These are phyloP conservation scores for Paecilomyces sp. DNA, from an alignment of 2,329 filamentous ascomycete species.

Conservation along the genomic window DNA sequence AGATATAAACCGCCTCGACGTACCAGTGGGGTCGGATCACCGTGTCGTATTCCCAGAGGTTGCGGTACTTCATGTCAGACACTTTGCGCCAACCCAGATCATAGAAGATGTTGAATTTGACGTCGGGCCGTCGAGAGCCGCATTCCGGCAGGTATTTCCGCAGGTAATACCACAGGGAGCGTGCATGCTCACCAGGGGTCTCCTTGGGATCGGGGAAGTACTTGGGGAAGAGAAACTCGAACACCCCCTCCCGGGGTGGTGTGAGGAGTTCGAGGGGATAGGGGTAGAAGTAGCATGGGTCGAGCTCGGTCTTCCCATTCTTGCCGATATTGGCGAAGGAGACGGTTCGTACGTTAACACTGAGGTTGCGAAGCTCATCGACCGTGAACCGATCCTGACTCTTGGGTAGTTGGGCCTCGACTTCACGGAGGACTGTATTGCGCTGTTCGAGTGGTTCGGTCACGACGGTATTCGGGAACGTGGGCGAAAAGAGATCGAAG, in stretches of 20 bases:
- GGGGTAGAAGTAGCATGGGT: neutral
- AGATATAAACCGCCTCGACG: neutral
- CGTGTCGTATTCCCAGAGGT: neutral
- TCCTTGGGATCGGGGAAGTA: neutral
- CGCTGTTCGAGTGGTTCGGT: neutral
- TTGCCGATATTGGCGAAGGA: neutral
- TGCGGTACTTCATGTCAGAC: neutral
- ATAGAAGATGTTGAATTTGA: neutral
- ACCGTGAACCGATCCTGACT: neutral
- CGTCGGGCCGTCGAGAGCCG: neutral
- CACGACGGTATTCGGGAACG: neutral
- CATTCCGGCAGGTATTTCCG: neutral
- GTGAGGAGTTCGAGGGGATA: neutral
- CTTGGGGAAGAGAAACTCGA: neutral
- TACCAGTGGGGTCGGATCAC: neutral
- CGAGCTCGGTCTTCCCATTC: neutral
- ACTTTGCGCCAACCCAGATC: neutral
- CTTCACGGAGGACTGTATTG: neutral
- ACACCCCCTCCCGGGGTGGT: neutral
- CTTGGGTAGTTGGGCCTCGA: neutral
- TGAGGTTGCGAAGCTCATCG: neutral
- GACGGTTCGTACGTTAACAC: neutral
- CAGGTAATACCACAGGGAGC: neutral
- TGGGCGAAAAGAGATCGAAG: neutral
- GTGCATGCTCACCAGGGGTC: neutral